Base-by-base conservation (phyloP, 2,329 filamentous ascomycete species). In the Claviceps humidiphila region DNA sequence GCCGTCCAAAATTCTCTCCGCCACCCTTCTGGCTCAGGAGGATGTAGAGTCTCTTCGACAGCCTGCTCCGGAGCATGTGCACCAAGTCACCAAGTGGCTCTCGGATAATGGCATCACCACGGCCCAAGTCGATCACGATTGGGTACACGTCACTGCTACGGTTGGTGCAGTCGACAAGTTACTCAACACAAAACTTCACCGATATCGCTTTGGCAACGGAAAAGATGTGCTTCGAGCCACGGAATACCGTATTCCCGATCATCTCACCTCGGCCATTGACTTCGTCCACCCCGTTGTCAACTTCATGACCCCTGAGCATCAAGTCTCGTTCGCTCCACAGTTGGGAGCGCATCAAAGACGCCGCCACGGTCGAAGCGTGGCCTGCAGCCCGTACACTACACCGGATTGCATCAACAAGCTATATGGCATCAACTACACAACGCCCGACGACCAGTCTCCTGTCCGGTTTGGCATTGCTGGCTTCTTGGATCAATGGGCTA, bases 231-330 rank as follows among this genome's bases (percentile, higher is more conserved):
- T 77, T 3, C 68, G 75, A 13, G 68, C 74, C 3, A 66, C 60
- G 11, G 62, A 69, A 17, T 77, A 78, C 56, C 66, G 65, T 2
- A 61, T 77, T 2, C 74, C 75, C 0, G 63, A 63, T 4, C 55
- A 60, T 4, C 62, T 77, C 5, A 58, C 62, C 1, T 57, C 61
- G 1, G 59, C 66, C 52, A 66, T 77, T 51, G 67, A 66, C 51
- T 76, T 77, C 54, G 63, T 77, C 30, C 68, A 74, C 42, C 74
- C 75, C 0, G 60, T 77, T 43, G 64, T 67, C 53, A 72, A 76
- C 63, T 77, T 77, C 53, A 71, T 76, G 68, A 63, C 66, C 2
- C 72, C 72, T 1, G 67, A 60, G 48, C 63, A 62, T 48, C 61
- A 63, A 38, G 51, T 63, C 55, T 13, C 56, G 53, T 4, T 55